phyloP scores from a whole-genome alignment of 192 early-diverging fungal genomes.

The Coemansia sp. region DNA sequence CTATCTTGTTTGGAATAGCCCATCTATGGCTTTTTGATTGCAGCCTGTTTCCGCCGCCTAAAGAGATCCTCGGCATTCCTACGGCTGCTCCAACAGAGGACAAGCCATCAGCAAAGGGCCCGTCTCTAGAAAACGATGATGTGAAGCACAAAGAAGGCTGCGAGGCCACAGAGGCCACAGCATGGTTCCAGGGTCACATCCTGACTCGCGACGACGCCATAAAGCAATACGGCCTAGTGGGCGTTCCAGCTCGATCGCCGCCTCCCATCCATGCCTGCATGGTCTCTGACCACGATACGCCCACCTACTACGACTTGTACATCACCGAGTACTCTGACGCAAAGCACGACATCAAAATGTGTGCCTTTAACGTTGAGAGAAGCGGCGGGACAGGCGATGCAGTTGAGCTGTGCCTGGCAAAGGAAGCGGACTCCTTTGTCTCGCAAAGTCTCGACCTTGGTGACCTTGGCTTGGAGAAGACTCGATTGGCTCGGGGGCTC shows the following conservation, averaged over 20 bases:
- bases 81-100: background rate
- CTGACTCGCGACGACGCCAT: background rate
- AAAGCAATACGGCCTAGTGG: slow-evolving; percentile 21
- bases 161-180: background rate
- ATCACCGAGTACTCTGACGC: slow-evolving; percentile 15
- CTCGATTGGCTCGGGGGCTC: background rate
- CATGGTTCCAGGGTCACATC: slow-evolving; percentile 42
- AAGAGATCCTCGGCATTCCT: background rate
- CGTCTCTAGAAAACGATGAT: background rate
- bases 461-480: background rate
- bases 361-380: slow-evolving; percentile 27
- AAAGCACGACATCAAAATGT: slow-evolving; percentile 5
- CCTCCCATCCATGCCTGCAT: slow-evolving; percentile 38
- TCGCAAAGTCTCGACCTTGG: background rate
- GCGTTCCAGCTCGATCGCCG: slow-evolving; percentile 18
- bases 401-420: slow-evolving; percentile 13
- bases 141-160: background rate
- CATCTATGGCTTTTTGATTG: slow-evolving; percentile 31
- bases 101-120: background rate
- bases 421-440: background rate
- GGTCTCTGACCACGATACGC: slow-evolving; percentile 25
- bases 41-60: slow-evolving; percentile 12
- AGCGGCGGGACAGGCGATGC: slow-evolving; percentile 36
- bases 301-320: slow-evolving; percentile 31
- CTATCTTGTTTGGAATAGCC: slow-evolving; percentile 16